phyloP scores from a whole-genome alignment of 164 flowering plant genomes.

The Cinnamomum chago region DNA sequence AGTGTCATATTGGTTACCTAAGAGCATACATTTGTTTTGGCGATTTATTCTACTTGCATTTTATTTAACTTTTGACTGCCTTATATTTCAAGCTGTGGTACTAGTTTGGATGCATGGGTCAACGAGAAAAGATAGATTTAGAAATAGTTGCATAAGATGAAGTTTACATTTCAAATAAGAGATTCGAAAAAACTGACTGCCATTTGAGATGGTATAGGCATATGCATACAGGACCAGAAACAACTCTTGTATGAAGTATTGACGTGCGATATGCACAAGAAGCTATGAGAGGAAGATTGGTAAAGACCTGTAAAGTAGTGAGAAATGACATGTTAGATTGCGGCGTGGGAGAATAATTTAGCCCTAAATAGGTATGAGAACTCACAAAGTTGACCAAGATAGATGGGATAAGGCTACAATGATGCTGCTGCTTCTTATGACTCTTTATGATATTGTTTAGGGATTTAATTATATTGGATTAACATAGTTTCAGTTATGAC shows the following conservation, averaged over 20 bases:
- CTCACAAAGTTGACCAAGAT: background rate
- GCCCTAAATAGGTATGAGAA: background rate
- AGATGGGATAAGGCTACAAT: background rate
- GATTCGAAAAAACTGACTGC: background rate
- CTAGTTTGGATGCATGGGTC: too few species aligned
- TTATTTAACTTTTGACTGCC: too few species aligned
- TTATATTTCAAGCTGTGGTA: too few species aligned
- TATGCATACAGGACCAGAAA: background rate
- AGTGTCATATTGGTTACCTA: too few species aligned
- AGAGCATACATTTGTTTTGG: too few species aligned
- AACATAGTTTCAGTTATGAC: too few species aligned
- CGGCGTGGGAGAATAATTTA: too few species aligned
- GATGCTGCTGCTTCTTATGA: background rate
- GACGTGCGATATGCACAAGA: background rate
- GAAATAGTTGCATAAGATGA: too few species aligned
- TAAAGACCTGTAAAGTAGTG: background rate
- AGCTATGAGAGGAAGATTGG: background rate
- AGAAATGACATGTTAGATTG: too few species aligned
- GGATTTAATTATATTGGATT: background rate
- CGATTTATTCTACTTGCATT: too few species aligned
- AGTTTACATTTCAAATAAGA: background rate
- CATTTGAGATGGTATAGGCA: background rate
- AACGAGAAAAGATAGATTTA: too few species aligned
- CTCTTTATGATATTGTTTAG: background rate
- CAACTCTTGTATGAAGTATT: background rate